Evolutionary conservation across 176 grass and related monocot species (phyloP).

Genomic region (Dendrocalamus sinicus): DNA sequence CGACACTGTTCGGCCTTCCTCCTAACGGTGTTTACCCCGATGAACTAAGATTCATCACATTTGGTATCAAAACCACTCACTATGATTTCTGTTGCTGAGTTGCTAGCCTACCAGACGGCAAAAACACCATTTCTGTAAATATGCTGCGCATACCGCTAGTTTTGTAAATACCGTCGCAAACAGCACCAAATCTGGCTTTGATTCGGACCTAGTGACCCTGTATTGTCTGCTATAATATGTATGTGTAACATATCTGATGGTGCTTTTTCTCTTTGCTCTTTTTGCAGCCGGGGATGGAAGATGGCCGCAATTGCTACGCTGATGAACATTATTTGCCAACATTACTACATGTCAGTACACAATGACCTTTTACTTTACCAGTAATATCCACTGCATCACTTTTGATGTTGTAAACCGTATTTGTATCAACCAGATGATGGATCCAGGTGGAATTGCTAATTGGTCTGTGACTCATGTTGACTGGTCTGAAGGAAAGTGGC

Average conservation of each 20-base stretch:
- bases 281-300: slow-evolving; percentile 85
- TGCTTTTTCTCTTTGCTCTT: not conserved
- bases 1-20: too few species aligned
- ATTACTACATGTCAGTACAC: slow-evolving; percentile 70
- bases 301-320: slow-evolving; percentile 90
- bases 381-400: not conserved
- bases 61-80: too few species aligned
- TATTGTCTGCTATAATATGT: slow-evolving; percentile 22
- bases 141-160: too few species aligned
- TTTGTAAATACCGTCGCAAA: too few species aligned
- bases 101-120: too few species aligned
- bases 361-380: slow-evolving; percentile 19
- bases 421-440: slow-evolving; percentile 67
- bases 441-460: slow-evolving; percentile 85
- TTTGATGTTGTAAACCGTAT: slow-evolving; percentile 29
- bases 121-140: too few species aligned
- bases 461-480: slow-evolving; percentile 98
- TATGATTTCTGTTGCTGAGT: too few species aligned
- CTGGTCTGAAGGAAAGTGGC: slow-evolving; percentile 99
- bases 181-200: too few species aligned
- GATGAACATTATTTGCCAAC: slow-evolving; percentile 99
- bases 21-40: too few species aligned
- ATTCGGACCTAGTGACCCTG: not conserved
- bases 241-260: not conserved
- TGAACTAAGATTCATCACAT: too few species aligned